A percentile compares a stretch with the other conserved stretches of the same genome.
phyloP scores from a whole-genome alignment of 2,329 filamentous ascomycete species.

The Geosmithia putterillii region DNA sequence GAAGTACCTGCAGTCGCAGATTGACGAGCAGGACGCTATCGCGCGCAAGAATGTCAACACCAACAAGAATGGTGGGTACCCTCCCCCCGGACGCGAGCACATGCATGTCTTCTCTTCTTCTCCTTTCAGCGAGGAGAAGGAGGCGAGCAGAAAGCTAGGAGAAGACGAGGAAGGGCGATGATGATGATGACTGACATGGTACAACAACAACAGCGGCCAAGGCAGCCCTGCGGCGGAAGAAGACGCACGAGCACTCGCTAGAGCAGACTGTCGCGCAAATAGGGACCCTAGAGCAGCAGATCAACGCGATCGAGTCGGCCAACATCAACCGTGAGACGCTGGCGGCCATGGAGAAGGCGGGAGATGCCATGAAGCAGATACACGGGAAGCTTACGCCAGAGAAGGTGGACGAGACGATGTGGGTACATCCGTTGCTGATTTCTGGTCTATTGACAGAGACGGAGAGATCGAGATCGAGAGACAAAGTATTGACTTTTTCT shows the following conservation, averaged over 20 bases:
- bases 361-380: slow-evolving; percentile 84
- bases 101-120: background rate
- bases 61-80: slow-evolving; percentile 82
- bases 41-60: slow-evolving; percentile 75
- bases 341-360: slow-evolving; percentile 83
- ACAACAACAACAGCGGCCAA: slow-evolving; percentile 63
- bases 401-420: slow-evolving; percentile 94
- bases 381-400: slow-evolving; percentile 84
- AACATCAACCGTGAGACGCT: slow-evolving; percentile 98
- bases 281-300: slow-evolving; percentile 84
- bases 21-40: slow-evolving; percentile 80
- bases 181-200: slow-evolving; percentile 1
- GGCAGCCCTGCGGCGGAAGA: slow-evolving; percentile 84
- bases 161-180: background rate
- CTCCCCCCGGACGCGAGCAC: background rate
- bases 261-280: slow-evolving; percentile 88
- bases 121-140: background rate
- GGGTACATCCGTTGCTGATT: slow-evolving; percentile 25
- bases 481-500: background rate
- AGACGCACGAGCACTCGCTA: slow-evolving; percentile 80
- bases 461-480: background rate
- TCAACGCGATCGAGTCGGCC: slow-evolving; percentile 91
- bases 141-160: background rate
- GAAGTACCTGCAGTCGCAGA: slow-evolving; percentile 80
- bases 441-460: no score